A percentile compares a stretch with the other conserved stretches of the same genome.
Conservation (phyloP, 371 early-diverging fungal genomes). For the Parasitella parasitica region DNA sequence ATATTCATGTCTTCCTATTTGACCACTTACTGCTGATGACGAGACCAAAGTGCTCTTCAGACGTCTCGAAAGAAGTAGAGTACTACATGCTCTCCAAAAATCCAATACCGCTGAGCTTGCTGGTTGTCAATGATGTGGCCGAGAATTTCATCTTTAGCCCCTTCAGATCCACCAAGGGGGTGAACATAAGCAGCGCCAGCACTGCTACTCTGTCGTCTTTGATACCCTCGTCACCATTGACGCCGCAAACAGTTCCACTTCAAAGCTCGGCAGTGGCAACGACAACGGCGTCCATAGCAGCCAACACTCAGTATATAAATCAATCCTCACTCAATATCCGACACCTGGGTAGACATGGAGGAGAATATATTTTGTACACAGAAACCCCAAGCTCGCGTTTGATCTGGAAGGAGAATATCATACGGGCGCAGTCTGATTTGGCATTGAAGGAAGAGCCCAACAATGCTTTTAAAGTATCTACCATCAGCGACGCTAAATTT, state of each 20-base stretch:
- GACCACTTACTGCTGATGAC: conserved; percentile 85
- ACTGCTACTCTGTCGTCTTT: background rate
- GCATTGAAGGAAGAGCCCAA: background rate
- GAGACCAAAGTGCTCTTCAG: conserved; percentile 36
- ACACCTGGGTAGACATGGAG: conserved; percentile 5
- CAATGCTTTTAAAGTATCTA: background rate
- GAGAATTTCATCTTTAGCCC: conserved; percentile 17
- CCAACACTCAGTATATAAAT: background rate
- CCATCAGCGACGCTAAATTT: conserved; percentile 3
- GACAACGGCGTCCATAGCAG: background rate
- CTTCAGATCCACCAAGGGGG: background rate
- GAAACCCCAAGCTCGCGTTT: background rate
- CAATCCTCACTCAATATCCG: conserved; percentile 5
- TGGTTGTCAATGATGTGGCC: conserved; percentile 33
- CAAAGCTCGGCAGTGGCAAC: background rate
- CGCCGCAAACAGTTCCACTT: background rate
- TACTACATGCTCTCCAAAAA: conserved; percentile 47
- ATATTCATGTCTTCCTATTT: conserved; percentile 76
- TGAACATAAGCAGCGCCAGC: too few species aligned
- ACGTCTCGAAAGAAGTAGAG: conserved; percentile 38
- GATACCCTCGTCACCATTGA: background rate
- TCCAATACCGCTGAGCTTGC: conserved; percentile 54
- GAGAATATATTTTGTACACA: conserved; percentile 9
- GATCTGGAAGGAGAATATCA: conserved; percentile 10
- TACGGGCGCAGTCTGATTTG: background rate